Evolutionary conservation across 2,329 filamentous ascomycete genomes (phyloP).

Genomic region (Coniochaeta sp.): DNA sequence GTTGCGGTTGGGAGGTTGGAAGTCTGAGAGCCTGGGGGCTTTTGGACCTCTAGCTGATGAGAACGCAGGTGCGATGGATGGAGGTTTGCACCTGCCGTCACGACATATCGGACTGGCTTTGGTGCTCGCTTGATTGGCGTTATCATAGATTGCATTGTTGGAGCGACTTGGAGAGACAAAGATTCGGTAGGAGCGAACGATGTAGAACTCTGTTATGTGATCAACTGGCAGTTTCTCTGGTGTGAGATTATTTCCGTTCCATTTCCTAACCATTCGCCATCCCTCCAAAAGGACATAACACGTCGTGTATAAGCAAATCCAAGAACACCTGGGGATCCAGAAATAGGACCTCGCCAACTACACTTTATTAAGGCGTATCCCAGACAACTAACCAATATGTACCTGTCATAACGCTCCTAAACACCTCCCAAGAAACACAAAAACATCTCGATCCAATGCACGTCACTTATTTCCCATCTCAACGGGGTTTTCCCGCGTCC

Average conservation of each 20-base stretch:
- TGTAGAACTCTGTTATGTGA: too few relatives aligned
- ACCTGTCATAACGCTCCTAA: background rate
- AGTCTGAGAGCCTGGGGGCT: background rate
- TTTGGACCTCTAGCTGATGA: background rate
- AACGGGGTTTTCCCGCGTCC: constrained; percentile 7
- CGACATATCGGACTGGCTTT: too few relatives aligned
- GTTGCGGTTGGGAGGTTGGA: background rate
- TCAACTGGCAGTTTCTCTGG: background rate
- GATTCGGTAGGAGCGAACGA: background rate
- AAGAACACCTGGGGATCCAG: too few relatives aligned
- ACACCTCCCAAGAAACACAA: background rate
- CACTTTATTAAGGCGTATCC: too few relatives aligned
- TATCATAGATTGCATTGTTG: background rate
- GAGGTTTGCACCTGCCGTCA: too few relatives aligned
- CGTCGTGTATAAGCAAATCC: too few relatives aligned
- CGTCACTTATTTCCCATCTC: constrained; percentile 10
- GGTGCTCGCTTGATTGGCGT: background rate
- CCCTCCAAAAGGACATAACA: too few relatives aligned
- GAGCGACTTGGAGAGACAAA: background rate
- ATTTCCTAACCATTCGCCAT: background rate
- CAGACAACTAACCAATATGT: too few relatives aligned
- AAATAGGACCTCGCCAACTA: too few relatives aligned
- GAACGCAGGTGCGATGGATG: too few relatives aligned
- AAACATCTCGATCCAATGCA: background rate
- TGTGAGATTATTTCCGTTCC: too few relatives aligned